Conservation (phyloP, 192 early-diverging fungal genomes). For the Anaeromyces robustus region DNA sequence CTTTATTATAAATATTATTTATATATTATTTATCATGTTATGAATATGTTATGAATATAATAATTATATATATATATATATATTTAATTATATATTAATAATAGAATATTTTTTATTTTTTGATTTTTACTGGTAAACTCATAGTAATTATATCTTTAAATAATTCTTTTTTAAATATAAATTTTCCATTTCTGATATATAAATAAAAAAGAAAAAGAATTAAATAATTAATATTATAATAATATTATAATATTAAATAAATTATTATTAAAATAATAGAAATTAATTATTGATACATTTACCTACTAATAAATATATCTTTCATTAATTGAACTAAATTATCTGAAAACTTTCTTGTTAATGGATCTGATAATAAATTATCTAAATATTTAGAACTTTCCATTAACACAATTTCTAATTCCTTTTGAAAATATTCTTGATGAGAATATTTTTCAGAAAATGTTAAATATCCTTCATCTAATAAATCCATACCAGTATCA, state of each 20-base stretch:
- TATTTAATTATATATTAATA: no score
- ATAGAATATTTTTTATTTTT: no score
- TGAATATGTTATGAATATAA: no score
- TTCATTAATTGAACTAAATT: slow-evolving; percentile 4
- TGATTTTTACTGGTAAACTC: slow-evolving; percentile 6
- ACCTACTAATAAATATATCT: slow-evolving; percentile 12
- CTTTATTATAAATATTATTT: background rate
- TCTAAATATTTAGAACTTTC: slow-evolving; percentile 1
- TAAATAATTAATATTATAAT: background rate
- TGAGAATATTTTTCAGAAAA: slow-evolving; percentile 9
- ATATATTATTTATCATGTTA: no score
- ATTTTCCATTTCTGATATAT: slow-evolving; percentile 9
- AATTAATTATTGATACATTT: background rate
- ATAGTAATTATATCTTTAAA: slow-evolving; percentile 16
- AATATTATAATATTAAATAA: no score
- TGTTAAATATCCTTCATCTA: slow-evolving; percentile 8
- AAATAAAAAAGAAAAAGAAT: background rate
- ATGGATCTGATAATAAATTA: slow-evolving; percentile 3
- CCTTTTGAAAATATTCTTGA: background rate
- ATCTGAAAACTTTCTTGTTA: slow-evolving; percentile 10
- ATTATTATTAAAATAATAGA: no score
- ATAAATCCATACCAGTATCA: slow-evolving; percentile 2
- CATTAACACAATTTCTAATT: slow-evolving; percentile 2
- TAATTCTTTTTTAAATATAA: slow-evolving; percentile 10
- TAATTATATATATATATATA: no score